Base-by-base conservation (phyloP, 441 rosid species). In the Rhodomyrtus psidioides region DNA sequence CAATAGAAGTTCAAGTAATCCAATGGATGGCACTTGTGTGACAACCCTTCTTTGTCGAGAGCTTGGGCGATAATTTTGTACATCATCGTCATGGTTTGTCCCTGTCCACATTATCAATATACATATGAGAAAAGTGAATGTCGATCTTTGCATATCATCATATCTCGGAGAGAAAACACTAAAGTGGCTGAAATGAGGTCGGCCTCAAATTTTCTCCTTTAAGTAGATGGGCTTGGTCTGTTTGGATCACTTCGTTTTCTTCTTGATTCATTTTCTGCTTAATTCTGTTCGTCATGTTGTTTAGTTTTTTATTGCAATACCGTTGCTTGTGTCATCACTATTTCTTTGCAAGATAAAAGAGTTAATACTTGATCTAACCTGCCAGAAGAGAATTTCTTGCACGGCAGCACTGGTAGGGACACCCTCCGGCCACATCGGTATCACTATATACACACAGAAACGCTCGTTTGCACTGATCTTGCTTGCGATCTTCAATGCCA, bases 381-480 rank as follows among this genome's bases (percentile, higher is more conserved):
- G 98, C 98, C 95, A 95, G 86, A 88, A 96, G 42, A 96, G 88
- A 88, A 96, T 96, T 88, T 94, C 96, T 86, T 96, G 95, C 74
- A 94, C 93, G 23, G 96, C 83, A 30, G 93, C 88, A 84, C 93
- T 93, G 5, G 88, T 89, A 58, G 97, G 95, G 55, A 89, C 90
- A 59, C 98, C 98, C 90, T 95, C 97, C 30, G 97, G 96, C 95
- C 95, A 95, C 98, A 93, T 92, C 9, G 98, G 98, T 75, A 96
- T 92, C 62, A 95, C 93, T 70, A 96, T 84, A 90, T 96, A 96
- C 30, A 92, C 97, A 1, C 93, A 89, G 85, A 95, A 96, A 9
- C 85, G 92, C 90, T 96, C 94, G 53, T 92, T 88, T 81, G 91
- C 94, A 17, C 87, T 90, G 28, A 96, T 94, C 92, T 96, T 96